A percentile compares a stretch with the other conserved stretches of the same genome.
phyloP scores from a whole-genome alignment of 169 alveolate genomes.

The Theileria annulata region DNA sequence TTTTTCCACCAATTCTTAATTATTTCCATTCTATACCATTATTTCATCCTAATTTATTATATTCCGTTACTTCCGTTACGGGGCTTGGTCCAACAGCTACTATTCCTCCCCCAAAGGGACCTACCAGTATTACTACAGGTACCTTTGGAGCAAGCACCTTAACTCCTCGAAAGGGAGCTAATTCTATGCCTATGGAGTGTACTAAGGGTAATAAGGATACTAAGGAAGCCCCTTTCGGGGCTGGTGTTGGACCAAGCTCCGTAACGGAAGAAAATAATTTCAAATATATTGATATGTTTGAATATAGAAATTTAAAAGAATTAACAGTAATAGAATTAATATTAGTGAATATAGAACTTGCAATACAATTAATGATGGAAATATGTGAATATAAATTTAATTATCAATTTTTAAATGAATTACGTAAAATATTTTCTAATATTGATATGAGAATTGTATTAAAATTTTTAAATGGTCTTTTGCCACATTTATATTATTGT shows the following conservation, averaged over 20 bases:
- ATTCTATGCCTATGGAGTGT: too few relatives aligned
- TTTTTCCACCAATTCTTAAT: conserved; percentile 46
- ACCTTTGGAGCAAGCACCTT: too few relatives aligned
- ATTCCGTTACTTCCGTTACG: too few relatives aligned
- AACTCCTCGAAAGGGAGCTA: too few relatives aligned
- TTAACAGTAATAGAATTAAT: background rate
- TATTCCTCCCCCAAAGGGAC: too few relatives aligned
- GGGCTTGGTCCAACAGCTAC: too few relatives aligned
- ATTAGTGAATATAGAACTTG: background rate
- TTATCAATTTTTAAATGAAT: background rate
- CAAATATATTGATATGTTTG: conserved; percentile 1
- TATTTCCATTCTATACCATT: conserved; percentile 36
- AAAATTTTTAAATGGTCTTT: background rate
- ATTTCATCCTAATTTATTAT: background rate
- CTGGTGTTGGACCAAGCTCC: too few relatives aligned
- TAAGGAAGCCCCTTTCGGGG: too few relatives aligned
- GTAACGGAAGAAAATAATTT: too few relatives aligned
- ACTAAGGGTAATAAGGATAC: too few relatives aligned
- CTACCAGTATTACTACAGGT: too few relatives aligned
- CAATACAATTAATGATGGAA: background rate
- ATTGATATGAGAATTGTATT: background rate
- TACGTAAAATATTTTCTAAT: background rate
- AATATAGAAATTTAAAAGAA: conserved; percentile 5
- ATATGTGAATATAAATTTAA: background rate
- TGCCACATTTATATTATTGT: background rate